phyloP scores from a whole-genome alignment of 306 rosid species.

The Comarum palustre region DNA sequence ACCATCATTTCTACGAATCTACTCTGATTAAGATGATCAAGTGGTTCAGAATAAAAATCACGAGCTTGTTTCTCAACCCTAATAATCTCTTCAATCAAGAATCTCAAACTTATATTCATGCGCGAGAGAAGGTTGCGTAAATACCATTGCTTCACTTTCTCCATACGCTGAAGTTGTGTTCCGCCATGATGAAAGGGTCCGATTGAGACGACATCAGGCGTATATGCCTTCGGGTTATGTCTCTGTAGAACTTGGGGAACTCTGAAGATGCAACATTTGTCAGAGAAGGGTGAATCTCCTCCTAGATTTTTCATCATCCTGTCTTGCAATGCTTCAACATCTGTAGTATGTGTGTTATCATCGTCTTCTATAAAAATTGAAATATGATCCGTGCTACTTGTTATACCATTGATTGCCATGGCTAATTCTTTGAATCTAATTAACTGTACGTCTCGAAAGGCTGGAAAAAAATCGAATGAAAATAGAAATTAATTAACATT shows the following conservation, averaged over 20 bases:
- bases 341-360: background rate
- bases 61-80: background rate
- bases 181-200: constrained; percentile 10
- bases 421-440: background rate
- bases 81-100: background rate
- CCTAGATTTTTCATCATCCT: background rate
- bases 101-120: background rate
- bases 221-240: background rate
- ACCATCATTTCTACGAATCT: constrained; percentile 20
- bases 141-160: constrained; percentile 13
- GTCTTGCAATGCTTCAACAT: background rate
- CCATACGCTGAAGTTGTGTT: background rate
- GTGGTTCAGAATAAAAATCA: background rate
- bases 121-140: background rate
- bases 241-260: constrained; percentile 4
- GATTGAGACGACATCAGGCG: constrained; percentile 12
- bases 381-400: background rate
- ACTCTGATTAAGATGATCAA: background rate
- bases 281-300: background rate
- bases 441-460: background rate
- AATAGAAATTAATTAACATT: background rate
- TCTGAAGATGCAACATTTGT: constrained; percentile 25
- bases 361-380: background rate
- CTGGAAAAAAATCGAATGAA: background rate
- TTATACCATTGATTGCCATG: background rate